A percentile compares a stretch with the other conserved stretches of the same genome.
Evolutionary conservation across 768 basidiomycete species (phyloP).

Genomic region (Mrakia blollopis): DNA sequence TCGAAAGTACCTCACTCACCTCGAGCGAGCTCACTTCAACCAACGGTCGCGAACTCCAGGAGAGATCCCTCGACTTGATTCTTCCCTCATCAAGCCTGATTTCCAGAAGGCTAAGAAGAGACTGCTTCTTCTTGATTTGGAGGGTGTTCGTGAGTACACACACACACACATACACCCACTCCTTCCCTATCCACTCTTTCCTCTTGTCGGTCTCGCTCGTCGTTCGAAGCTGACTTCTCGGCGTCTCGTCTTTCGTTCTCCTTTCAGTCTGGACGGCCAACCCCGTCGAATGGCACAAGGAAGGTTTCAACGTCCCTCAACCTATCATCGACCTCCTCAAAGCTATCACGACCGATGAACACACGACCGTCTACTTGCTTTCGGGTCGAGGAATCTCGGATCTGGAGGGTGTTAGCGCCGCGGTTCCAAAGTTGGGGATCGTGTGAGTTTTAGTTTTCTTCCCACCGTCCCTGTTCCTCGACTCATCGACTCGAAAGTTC

Average conservation of each 20-base stretch:
- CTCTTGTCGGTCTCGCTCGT: background rate
- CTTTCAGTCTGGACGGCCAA: constrained; percentile 25
- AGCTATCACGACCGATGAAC: constrained; percentile 57
- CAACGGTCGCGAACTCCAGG: constrained; percentile 29
- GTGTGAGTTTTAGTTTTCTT: constrained; percentile 51
- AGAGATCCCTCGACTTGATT: constrained; percentile 48
- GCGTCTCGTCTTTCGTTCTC: background rate
- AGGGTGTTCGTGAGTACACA: constrained; percentile 56
- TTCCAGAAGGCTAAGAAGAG: constrained; percentile 63
- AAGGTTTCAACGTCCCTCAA: constrained; percentile 44
- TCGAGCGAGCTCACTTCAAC: constrained; percentile 31
- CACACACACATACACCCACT: too few species aligned
- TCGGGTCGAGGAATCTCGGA: constrained; percentile 65
- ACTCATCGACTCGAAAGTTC: background rate
- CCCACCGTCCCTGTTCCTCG: constrained; percentile 8
- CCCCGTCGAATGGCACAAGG: constrained; percentile 22
- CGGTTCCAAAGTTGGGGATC: constrained; percentile 65
- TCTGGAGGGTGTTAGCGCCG: constrained; percentile 59
- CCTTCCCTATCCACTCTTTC: background rate
- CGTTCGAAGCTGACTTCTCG: background rate
- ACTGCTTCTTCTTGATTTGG: constrained; percentile 69
- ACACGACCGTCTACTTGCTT: constrained; percentile 75
- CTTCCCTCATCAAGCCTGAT: constrained; percentile 57
- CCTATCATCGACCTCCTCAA: constrained; percentile 53
- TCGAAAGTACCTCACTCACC: constrained; percentile 30